Evolutionary conservation across 768 basidiomycete species (phyloP).

Genomic region (Termitomyces sp.): DNA sequence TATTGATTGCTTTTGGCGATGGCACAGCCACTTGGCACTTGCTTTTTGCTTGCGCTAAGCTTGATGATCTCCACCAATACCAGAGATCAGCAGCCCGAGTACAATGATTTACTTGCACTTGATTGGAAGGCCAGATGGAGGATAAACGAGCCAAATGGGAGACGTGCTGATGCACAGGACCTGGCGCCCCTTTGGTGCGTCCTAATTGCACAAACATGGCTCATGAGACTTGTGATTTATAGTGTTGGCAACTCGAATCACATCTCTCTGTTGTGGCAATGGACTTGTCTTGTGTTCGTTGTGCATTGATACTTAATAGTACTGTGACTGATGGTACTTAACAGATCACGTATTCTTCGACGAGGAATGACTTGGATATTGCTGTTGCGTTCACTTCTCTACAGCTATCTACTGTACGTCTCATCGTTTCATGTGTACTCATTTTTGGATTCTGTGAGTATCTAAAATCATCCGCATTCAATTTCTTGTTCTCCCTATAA

Average conservation of each 20-base stretch:
- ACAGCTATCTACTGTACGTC: slow-evolving; percentile 50
- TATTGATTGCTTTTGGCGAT: too few relatives aligned
- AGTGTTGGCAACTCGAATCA: slow-evolving; percentile 33
- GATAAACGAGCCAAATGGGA: too few relatives aligned
- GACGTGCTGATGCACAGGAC: too few relatives aligned
- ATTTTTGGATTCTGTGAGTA: slow-evolving; percentile 12
- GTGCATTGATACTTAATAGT: background rate
- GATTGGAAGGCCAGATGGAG: too few relatives aligned
- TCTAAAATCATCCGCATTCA: slow-evolving; percentile 48
- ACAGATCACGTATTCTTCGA: slow-evolving; percentile 59
- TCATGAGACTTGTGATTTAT: slow-evolving; percentile 7
- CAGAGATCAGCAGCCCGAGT: too few relatives aligned
- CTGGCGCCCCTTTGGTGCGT: too few relatives aligned
- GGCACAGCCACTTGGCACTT: too few relatives aligned
- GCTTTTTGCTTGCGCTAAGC: too few relatives aligned
- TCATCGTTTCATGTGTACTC: background rate
- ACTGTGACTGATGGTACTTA: background rate
- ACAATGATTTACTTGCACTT: too few relatives aligned
- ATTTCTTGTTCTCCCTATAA: too few relatives aligned
- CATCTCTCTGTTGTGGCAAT: slow-evolving; percentile 42
- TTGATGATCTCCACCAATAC: too few relatives aligned
- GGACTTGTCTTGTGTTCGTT: slow-evolving; percentile 44
- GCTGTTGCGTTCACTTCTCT: slow-evolving; percentile 52
- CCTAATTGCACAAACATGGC: background rate
- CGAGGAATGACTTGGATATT: slow-evolving; percentile 45